A percentile compares a stretch with the other conserved stretches of the same genome.
Conservation (phyloP, 768 basidiomycete genomes). For the Pisolithus albus region DNA sequence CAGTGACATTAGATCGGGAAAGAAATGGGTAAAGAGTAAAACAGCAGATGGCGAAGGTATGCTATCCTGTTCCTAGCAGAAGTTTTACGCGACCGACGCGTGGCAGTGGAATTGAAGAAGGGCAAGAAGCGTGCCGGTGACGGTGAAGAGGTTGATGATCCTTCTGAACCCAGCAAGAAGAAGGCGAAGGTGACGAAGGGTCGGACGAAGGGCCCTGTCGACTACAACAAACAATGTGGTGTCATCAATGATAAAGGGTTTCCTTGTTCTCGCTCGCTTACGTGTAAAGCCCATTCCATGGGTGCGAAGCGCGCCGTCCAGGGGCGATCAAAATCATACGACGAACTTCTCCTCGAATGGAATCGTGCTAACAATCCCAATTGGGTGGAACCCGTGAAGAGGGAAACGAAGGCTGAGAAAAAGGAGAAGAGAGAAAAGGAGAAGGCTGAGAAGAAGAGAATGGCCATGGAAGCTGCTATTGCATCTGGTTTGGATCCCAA, state of each 20-base stretch:
- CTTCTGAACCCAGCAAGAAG: conserved; percentile 65
- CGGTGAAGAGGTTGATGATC: conserved; percentile 59
- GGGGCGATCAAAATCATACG: conserved; percentile 78
- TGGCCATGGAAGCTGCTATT: conserved; percentile 63
- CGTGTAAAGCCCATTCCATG: conserved; percentile 98
- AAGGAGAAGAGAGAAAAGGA: conserved; percentile 79
- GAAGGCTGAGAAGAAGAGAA: conserved; percentile 74
- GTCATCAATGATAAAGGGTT: conserved; percentile 94
- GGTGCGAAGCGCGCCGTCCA: conserved; percentile 89
- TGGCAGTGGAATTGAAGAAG: conserved; percentile 37
- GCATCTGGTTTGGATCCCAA: conserved; percentile 49
- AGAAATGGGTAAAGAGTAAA: conserved; percentile 55
- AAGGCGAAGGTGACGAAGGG: conserved; percentile 78
- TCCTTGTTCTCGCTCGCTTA: conserved; percentile 90
- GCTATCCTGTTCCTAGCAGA: neutral
- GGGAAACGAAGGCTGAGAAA: conserved; percentile 80
- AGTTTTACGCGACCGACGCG: conserved; percentile 2
- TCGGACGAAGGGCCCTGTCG: conserved; percentile 77
- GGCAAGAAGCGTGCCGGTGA: conserved; percentile 81
- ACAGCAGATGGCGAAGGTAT: conserved; percentile 41
- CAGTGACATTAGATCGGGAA: conserved; percentile 45
- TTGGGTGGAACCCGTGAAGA: conserved; percentile 81
- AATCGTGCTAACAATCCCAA: conserved; percentile 83
- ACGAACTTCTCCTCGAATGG: conserved; percentile 88
- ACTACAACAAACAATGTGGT: conserved; percentile 89